Evolutionary conservation across 306 rosid species (phyloP), one percentile per base, ranked within the genome.

Genomic region (Cicer cuneatum): DNA sequence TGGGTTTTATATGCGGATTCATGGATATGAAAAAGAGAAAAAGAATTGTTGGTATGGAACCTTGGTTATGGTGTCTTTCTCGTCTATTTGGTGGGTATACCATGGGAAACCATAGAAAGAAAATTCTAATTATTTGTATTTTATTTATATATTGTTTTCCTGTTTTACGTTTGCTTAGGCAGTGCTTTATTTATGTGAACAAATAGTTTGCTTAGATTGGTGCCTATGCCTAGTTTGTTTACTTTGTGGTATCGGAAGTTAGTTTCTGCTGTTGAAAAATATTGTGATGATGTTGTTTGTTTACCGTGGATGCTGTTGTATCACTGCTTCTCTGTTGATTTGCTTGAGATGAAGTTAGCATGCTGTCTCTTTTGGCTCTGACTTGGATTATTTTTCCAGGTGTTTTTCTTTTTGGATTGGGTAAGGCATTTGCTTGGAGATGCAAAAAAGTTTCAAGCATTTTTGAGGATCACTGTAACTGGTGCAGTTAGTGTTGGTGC

Each of bases 391-490:
- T 76, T 70, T 66, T 33, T 84, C 48, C 79, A 91, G 99, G 99
- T 94, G 10, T 88, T 92, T 72, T 90, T 83, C 93, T 90, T 95
- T 86, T 83, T 95, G 85, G 98, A 90, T 71, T 95, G 97, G 96
- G 98, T 95, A 59, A 95, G 85, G 84, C 85, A 95, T 86, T 74
- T 88, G 72, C 86, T 95, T 18, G 86, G 87, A 40, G 99, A 95
- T 74, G 51, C 88, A 13, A 92, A 85, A 78, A 60, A 87, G 89
- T 95, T 95, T 49, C 90, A 92, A 86, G 89, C 97, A 57, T 95
- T 95, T 77, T 74, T 95, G 88, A 90, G 90, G 92, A 92, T 92
- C 80, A 92, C 99, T 5, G 99, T 95, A 62, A 92, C 93, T 57
- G 57, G 86, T 51, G 98, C 98, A 4, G 89, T 92, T 3, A 57